Conservation (phyloP, 495 filamentous ascomycete genomes). For the Penicillium crystallinum region DNA sequence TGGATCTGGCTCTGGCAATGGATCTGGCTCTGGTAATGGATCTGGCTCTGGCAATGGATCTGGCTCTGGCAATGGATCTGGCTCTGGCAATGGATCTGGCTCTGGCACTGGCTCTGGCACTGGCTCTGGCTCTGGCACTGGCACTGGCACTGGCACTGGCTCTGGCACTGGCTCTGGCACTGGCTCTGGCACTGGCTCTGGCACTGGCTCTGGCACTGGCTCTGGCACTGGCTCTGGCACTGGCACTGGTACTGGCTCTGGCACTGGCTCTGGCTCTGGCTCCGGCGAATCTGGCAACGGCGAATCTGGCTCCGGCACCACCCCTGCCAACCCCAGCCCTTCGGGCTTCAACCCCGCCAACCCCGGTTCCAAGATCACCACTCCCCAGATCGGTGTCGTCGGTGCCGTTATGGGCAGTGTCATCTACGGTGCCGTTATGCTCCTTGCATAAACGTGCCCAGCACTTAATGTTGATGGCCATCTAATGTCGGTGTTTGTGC, state of each 20-base stretch:
- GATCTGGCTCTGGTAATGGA: background rate
- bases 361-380: conserved; percentile 28
- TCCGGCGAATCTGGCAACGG: conserved; percentile 5
- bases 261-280: conserved; percentile 6
- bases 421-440: conserved; percentile 23
- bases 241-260: background rate
- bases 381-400: conserved; percentile 21
- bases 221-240: background rate
- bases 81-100: conserved; percentile 3
- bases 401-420: conserved; percentile 27
- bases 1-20: background rate
- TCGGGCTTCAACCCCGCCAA: conserved; percentile 23
- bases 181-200: conserved; percentile 3
- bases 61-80: conserved; percentile 7
- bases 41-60: background rate
- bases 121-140: background rate
- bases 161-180: conserved; percentile 4
- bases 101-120: background rate
- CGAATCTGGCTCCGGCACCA: background rate
- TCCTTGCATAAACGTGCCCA: conserved; percentile 22
- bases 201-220: background rate
- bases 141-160: background rate
- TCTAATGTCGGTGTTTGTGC: conserved; percentile 8
- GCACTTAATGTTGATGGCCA: conserved; percentile 3
- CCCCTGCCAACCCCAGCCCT: conserved; percentile 18